Percentiles rank a stretch among this genome's conserved stretches.
phyloP scores from a whole-genome alignment of 1,284 basidiomycete genomes.

The Mycosarcoma mackinlayi region DNA sequence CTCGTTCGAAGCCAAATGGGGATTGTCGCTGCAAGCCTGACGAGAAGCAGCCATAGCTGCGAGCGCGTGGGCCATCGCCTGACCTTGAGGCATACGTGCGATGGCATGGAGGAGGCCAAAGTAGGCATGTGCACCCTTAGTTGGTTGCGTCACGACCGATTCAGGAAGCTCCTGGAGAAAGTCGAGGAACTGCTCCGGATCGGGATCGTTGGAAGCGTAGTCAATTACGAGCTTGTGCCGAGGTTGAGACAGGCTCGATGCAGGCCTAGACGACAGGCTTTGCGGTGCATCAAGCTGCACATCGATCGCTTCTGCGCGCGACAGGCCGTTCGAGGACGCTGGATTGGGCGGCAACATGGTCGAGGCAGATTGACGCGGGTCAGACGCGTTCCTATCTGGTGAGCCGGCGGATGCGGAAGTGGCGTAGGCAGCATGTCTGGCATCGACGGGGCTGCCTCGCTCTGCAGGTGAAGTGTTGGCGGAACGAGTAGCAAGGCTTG shows the following conservation, averaged over 20 bases:
- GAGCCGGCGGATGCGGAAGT: neutral
- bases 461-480: constrained; percentile 22
- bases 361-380: constrained; percentile 1
- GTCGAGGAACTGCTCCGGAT: constrained; percentile 28
- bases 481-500: constrained; percentile 13
- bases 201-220: constrained; percentile 30
- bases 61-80: constrained; percentile 45
- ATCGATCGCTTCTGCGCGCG: neutral
- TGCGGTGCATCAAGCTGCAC: constrained; percentile 1
- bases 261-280: constrained; percentile 11
- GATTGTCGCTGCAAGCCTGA: constrained; percentile 11
- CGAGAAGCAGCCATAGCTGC: constrained; percentile 33
- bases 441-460: constrained; percentile 14
- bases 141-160: constrained; percentile 24
- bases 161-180: constrained; percentile 11
- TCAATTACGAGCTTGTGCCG: constrained; percentile 39
- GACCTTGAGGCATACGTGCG: constrained; percentile 34
- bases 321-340: neutral
- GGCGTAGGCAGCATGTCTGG: neutral
- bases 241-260: constrained; percentile 12
- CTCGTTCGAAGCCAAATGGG: no score
- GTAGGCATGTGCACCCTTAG: constrained; percentile 33
- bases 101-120: constrained; percentile 31
- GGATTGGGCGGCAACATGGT: neutral
- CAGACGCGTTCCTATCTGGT: neutral